Evolutionary conservation across 179 eudicot genomes (phyloP).

Genomic region (Beta corolliflora): DNA sequence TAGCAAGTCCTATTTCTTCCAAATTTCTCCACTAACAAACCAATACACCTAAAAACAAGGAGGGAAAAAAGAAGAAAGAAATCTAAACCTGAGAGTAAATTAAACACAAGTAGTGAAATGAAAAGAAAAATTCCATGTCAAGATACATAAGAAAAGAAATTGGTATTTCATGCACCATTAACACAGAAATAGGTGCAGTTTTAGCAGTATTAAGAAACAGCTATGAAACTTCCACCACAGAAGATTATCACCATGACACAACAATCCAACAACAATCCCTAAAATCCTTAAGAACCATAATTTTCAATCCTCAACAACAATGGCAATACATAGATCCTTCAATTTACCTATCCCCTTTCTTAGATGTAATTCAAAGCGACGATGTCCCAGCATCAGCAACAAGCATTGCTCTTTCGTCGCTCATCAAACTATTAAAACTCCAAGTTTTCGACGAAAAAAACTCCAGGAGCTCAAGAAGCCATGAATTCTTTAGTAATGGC

Average conservation of each 20-base stretch:
- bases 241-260: conserved; percentile 40
- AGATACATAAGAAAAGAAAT: conserved; percentile 53
- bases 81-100: not conserved
- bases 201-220: conserved; percentile 66
- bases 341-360: conserved; percentile 72
- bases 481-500: conserved; percentile 58
- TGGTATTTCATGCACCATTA: conserved; percentile 78
- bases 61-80: not conserved
- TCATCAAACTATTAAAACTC: conserved; percentile 62
- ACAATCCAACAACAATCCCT: conserved; percentile 57
- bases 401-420: conserved; percentile 62
- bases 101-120: not conserved
- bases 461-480: conserved; percentile 67
- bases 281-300: conserved; percentile 63
- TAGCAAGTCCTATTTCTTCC: conserved; percentile 11
- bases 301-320: conserved; percentile 78
- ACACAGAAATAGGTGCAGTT: conserved; percentile 86
- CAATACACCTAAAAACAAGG: not conserved
- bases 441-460: conserved; percentile 67
- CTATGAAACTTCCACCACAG: conserved; percentile 46
- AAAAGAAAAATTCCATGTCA: conserved; percentile 15
- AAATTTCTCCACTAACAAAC: conserved; percentile 5
- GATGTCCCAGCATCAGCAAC: conserved; percentile 79
- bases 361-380: conserved; percentile 80
- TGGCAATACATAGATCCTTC: conserved; percentile 80